Base-by-base conservation (phyloP, 2,329 filamentous ascomycete genomes). In the Ophiostoma tasmaniense region DNA sequence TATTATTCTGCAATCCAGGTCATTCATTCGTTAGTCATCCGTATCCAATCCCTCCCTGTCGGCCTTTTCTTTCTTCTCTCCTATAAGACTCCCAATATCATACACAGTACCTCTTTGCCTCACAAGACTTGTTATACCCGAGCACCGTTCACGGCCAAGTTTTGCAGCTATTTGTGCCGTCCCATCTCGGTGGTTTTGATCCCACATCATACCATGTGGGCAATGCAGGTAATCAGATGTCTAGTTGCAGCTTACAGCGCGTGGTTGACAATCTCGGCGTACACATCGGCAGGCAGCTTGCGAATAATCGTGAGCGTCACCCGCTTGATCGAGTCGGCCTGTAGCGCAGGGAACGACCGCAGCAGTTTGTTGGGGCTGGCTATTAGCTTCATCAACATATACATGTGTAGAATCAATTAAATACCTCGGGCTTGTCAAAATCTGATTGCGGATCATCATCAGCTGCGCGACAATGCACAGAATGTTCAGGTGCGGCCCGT, bases 401-500 rank as follows among this genome's bases (percentile, higher is more conserved):
- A 30, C 0, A 52, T n/a, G n/a, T n/a, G 35, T 65, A 61, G 13
- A 52, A 11, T 55, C 1, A 14, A 10, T 22, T 3, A 25, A 42
- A 73, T 81, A 96, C 93, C 91, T 97, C 7, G 90, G 85, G 69
- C 91, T 96, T 69, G 88, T 88, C 74, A 99, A 80, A 67, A 99
- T 89, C 71, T 92, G 88, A 69, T 93, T 90, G 70, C 93, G 85
- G 80, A 97, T 92, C 75, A 96, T 86, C 66, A 97, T 89, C 67
- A 99, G 82, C 79, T 99, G 95, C 17, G 94, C 94, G 20, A 98
- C 95, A 72, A 99, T 97, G 77, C 95, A 98, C 28, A 99, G 80
- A 69, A 99, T 92, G 76, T 99, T 99, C 71, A 99, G 79, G 78
- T 99, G 95, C 45, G 93, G 89, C 0, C 95, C 95, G 74, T 97